Conservation (phyloP, 108 stramenopile species). For the Discostella stelligeroides region DNA sequence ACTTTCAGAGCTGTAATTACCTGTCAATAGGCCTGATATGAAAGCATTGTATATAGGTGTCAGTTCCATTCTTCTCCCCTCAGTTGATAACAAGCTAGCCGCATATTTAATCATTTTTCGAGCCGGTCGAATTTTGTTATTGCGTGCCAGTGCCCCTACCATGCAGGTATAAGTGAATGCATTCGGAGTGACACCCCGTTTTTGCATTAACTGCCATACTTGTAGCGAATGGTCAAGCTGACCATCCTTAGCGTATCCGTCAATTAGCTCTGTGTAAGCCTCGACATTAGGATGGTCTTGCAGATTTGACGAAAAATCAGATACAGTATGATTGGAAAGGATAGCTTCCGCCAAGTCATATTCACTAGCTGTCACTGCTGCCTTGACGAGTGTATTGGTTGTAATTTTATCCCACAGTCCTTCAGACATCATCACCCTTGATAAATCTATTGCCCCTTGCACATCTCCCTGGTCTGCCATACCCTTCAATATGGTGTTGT, state of each 20-base stretch:
- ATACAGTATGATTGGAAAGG: conserved; percentile 49
- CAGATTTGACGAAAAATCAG: background rate
- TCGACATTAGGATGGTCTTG: conserved; percentile 78
- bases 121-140: conserved; percentile 59
- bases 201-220: conserved; percentile 62
- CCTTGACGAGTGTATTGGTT: conserved; percentile 82
- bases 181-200: conserved; percentile 64
- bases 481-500: conserved; percentile 83
- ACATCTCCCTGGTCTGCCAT: conserved; percentile 57
- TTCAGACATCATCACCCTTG: conserved; percentile 47
- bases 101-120: conserved; percentile 60
- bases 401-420: conserved; percentile 80
- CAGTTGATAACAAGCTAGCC: conserved; percentile 23
- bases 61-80: conserved; percentile 19
- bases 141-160: conserved; percentile 69
- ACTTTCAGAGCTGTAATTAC: conserved; percentile 8
- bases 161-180: conserved; percentile 79
- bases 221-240: conserved; percentile 60
- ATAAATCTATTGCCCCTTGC: conserved; percentile 49
- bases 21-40: conserved; percentile 65
- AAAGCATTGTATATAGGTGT: conserved; percentile 71
- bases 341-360: conserved; percentile 71
- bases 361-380: conserved; percentile 59
- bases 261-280: conserved; percentile 80
- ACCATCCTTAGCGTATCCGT: conserved; percentile 71